phyloP scores from a whole-genome alignment of 306 rosid species.

The Vigna angularis region DNA sequence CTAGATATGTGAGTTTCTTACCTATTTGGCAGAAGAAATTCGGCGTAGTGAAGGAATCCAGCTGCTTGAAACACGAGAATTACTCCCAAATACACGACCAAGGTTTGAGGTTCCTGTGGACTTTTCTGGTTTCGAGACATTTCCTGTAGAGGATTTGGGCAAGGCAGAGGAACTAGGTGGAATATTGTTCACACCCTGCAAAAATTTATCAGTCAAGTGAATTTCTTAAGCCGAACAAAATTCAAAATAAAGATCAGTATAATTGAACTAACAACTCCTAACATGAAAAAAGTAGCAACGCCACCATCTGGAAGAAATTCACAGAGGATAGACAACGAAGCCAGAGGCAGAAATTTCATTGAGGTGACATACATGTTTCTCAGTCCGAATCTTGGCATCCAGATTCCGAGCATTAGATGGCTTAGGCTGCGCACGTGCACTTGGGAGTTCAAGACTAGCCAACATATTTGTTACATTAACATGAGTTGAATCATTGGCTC shows the following conservation, averaged over 20 bases:
- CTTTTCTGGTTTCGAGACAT: constrained; percentile 48
- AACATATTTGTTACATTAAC: constrained; percentile 45
- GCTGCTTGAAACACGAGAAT: constrained; percentile 58
- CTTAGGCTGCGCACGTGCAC: constrained; percentile 50
- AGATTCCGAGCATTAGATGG: constrained; percentile 50
- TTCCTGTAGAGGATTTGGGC: constrained; percentile 46
- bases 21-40: constrained; percentile 63
- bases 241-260: constrained; percentile 9
- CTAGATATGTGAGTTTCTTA: constrained; percentile 34
- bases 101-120: constrained; percentile 46
- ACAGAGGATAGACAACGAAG: constrained; percentile 19
- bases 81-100: constrained; percentile 52
- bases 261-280: constrained; percentile 29
- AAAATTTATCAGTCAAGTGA: constrained; percentile 44
- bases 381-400: constrained; percentile 43
- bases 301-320: not conserved
- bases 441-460: constrained; percentile 46
- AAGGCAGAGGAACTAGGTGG: constrained; percentile 51
- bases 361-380: constrained; percentile 57
- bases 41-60: constrained; percentile 68
- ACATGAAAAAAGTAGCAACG: constrained; percentile 28
- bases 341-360: constrained; percentile 17
- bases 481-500: constrained; percentile 48
- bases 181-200: constrained; percentile 55
- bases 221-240: constrained; percentile 30